phyloP scores from a whole-genome alignment of 2,329 filamentous ascomycete species.

The Tympanopsis confertula region DNA sequence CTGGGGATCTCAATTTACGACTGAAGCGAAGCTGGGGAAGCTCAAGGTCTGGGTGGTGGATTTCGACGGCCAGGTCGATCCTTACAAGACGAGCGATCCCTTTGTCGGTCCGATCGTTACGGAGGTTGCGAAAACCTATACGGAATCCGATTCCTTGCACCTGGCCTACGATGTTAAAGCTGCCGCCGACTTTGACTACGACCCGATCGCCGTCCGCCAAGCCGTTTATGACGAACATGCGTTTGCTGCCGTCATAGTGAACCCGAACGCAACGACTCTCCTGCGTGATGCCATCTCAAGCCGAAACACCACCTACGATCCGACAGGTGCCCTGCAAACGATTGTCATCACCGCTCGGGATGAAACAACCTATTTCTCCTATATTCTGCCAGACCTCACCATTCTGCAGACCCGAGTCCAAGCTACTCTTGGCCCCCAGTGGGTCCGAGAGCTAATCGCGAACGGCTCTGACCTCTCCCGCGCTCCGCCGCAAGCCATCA shows the following conservation, averaged over 20 bases:
- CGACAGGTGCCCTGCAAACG: slow-evolving; percentile 42
- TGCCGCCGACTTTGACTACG: slow-evolving; percentile 38
- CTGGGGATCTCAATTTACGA: slow-evolving; percentile 43
- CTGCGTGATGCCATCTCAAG: slow-evolving; percentile 39
- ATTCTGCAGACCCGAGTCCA: slow-evolving; percentile 32
- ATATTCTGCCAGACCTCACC: slow-evolving; percentile 38
- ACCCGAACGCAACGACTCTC: slow-evolving; percentile 47
- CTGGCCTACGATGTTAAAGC: slow-evolving; percentile 37
- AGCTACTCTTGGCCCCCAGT: slow-evolving; percentile 32
- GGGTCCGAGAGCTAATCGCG: slow-evolving; percentile 25
- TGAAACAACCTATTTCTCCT: slow-evolving; percentile 36
- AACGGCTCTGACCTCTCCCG: slow-evolving; percentile 22
- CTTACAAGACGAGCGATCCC: slow-evolving; percentile 30
- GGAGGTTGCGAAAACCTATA: slow-evolving; percentile 27
- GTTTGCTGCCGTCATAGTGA: slow-evolving; percentile 51
- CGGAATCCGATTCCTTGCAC: slow-evolving; percentile 21
- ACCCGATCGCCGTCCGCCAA: slow-evolving; percentile 41
- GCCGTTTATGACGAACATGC: slow-evolving; percentile 45
- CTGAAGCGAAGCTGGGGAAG: slow-evolving; percentile 31
- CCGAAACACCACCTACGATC: slow-evolving; percentile 48
- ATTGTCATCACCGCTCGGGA: slow-evolving; percentile 44
- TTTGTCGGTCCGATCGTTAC: slow-evolving; percentile 44
- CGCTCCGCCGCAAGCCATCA: slow-evolving; percentile 13
- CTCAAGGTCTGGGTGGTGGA: slow-evolving; percentile 48
- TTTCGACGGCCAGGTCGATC: slow-evolving; percentile 43